Evolutionary conservation across 345 rosid genomes (phyloP).

Genomic region (Euphorbia tirucalli): DNA sequence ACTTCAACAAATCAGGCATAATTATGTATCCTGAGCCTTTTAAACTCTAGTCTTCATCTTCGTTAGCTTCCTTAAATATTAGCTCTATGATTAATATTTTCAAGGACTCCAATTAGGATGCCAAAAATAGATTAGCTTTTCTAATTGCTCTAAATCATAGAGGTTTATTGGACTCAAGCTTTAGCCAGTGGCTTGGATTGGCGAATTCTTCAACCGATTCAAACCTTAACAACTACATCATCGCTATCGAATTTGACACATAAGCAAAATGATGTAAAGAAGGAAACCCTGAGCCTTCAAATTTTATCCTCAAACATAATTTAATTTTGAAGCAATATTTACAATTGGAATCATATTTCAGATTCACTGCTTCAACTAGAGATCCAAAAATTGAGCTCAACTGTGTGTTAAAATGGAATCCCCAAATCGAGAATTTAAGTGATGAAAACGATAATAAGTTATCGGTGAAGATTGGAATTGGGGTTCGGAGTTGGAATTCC

Average conservation of each 20-base stretch:
- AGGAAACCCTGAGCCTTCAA: neutral
- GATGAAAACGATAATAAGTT: neutral
- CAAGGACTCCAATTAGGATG: neutral
- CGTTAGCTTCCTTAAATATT: conserved; percentile 32
- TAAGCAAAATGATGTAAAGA: conserved; percentile 33
- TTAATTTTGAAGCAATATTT: conserved; percentile 30
- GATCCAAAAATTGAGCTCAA: conserved; percentile 33
- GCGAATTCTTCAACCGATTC: conserved; percentile 30
- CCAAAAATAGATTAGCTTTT: conserved; percentile 39
- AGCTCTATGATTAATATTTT: conserved; percentile 31
- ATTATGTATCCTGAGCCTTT: conserved; percentile 29
- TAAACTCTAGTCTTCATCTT: conserved; percentile 28
- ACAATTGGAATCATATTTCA: conserved; percentile 38
- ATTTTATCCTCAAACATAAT: conserved; percentile 22
- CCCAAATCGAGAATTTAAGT: conserved; percentile 21
- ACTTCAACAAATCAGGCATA: conserved; percentile 30
- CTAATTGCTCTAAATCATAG: conserved; percentile 31
- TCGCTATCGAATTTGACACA: conserved; percentile 49
- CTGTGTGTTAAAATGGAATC: conserved; percentile 41
- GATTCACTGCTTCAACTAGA: conserved; percentile 50
- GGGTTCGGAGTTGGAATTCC: conserved; percentile 21
- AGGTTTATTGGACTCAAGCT: conserved; percentile 20
- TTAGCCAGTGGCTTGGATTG: conserved; percentile 40
- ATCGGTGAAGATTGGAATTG: conserved; percentile 20
- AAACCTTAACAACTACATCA: conserved; percentile 19